Evolutionary conservation across 2,329 filamentous ascomycete genomes (phyloP).

Genomic region (Penicillium sp.): DNA sequence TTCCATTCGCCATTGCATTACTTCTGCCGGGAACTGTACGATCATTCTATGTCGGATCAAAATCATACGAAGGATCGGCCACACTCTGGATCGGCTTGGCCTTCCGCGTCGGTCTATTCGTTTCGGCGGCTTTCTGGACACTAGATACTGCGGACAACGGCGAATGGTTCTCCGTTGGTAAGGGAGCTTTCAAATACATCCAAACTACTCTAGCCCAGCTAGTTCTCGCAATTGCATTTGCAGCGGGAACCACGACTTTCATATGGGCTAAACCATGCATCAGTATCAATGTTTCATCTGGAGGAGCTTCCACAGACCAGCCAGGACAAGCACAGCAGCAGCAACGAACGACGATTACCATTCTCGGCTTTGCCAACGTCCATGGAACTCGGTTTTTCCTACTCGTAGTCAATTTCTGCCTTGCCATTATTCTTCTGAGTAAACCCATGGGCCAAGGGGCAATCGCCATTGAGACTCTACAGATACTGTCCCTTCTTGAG

Average conservation of each 20-base stretch:
- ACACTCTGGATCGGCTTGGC: slow-evolving; percentile 78
- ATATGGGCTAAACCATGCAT: slow-evolving; percentile 82
- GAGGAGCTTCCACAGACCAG: slow-evolving; percentile 36
- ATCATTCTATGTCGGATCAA: slow-evolving; percentile 74
- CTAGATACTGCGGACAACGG: slow-evolving; percentile 81
- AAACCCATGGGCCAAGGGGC: slow-evolving; percentile 93
- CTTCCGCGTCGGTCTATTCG: slow-evolving; percentile 69
- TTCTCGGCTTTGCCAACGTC: slow-evolving; percentile 90
- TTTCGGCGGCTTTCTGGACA: slow-evolving; percentile 80
- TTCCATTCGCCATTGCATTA: slow-evolving; percentile 71
- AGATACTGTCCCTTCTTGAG: slow-evolving; percentile 73
- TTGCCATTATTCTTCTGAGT: slow-evolving; percentile 73
- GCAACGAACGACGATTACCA: slow-evolving; percentile 57
- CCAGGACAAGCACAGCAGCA: neutral
- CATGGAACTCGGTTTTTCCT: slow-evolving; percentile 87
- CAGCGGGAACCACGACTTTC: slow-evolving; percentile 80
- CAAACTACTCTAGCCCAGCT: slow-evolving; percentile 77
- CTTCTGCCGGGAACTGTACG: slow-evolving; percentile 74
- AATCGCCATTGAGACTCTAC: slow-evolving; percentile 77
- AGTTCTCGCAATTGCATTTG: slow-evolving; percentile 73
- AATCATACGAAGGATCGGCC: slow-evolving; percentile 83
- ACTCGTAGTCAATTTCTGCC: slow-evolving; percentile 71
- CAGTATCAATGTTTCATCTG: slow-evolving; percentile 59
- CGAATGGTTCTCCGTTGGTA: slow-evolving; percentile 67
- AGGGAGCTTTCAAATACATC: slow-evolving; percentile 64